Evolutionary conservation across 1,139 yeast species (phyloP).

Genomic region (Debaryomyces subglobosus): DNA sequence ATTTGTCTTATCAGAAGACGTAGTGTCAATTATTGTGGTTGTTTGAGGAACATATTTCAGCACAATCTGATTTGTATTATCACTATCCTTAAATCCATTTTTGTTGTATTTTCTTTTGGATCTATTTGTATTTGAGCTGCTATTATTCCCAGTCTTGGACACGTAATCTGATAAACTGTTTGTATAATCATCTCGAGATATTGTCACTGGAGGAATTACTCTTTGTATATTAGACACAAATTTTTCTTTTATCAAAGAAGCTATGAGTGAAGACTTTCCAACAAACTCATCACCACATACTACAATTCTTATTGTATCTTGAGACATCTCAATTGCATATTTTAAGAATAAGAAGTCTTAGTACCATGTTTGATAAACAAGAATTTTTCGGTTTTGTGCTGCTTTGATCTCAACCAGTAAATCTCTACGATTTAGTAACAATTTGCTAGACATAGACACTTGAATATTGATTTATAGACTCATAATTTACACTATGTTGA

Average conservation of each 20-base stretch:
- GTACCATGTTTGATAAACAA: not conserved
- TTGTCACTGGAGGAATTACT: slow-evolving; percentile 80
- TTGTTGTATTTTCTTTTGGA: not conserved
- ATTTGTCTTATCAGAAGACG: slow-evolving; percentile 60
- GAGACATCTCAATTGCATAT: slow-evolving; percentile 29
- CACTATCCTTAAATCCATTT: slow-evolving; percentile 10
- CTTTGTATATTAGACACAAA: slow-evolving; percentile 76
- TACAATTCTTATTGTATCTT: slow-evolving; percentile 69
- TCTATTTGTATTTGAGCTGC: slow-evolving; percentile 3
- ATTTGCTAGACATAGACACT: not conserved
- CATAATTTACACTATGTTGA: not conserved
- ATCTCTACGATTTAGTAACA: slow-evolving; percentile 4
- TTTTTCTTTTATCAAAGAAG: slow-evolving; percentile 78
- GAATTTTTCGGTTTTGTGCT: slow-evolving; percentile 2
- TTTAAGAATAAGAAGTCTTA: not conserved
- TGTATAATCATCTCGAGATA: slow-evolving; percentile 48
- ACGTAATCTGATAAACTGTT: slow-evolving; percentile 30
- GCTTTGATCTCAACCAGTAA: slow-evolving; percentile 5
- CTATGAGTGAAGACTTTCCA: slow-evolving; percentile 77
- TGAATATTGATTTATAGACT: not conserved
- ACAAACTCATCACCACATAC: slow-evolving; percentile 97
- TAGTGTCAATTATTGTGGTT: slow-evolving; percentile 79
- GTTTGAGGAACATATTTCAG: slow-evolving; percentile 60
- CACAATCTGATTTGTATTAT: slow-evolving; percentile 19
- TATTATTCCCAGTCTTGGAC: not conserved